These are phyloP conservation scores for Agrocybe praecox DNA, from an alignment of 768 basidiomycete species.

Conservation along the genomic window DNA sequence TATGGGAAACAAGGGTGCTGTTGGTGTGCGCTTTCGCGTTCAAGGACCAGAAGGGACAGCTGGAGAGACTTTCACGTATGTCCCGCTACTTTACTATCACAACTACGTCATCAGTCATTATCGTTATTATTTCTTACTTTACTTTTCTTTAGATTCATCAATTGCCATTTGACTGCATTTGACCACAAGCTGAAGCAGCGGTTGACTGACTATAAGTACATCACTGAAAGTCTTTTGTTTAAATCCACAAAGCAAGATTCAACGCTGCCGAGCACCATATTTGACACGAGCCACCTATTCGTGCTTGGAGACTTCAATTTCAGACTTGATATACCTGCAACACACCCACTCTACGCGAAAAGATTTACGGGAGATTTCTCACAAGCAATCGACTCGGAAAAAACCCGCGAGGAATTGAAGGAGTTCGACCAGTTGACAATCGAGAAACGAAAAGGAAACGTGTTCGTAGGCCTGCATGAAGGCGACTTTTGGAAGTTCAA, in stretches of 20 bases:
- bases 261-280: conserved; percentile 58
- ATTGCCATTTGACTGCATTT: conserved; percentile 89
- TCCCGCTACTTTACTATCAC: conserved; percentile 15
- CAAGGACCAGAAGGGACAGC: conserved; percentile 49
- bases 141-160: conserved; percentile 69
- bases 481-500: conserved; percentile 91
- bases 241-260: conserved; percentile 46
- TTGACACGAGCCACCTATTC: conserved; percentile 88
- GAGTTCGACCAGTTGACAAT: conserved; percentile 73
- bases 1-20: conserved; percentile 97
- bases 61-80: conserved; percentile 87
- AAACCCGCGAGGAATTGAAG: conserved; percentile 58
- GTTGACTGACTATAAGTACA: conserved; percentile 78
- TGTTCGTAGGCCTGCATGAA: conserved; percentile 77
- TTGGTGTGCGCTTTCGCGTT: conserved; percentile 83
- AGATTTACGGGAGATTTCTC: conserved; percentile 36
- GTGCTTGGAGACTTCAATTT: conserved; percentile 95
- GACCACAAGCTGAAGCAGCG: conserved; percentile 64
- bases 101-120: not conserved
- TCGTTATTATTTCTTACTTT: not conserved
- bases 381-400: conserved; percentile 49
- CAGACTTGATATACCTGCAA: conserved; percentile 66
- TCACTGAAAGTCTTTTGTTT: conserved; percentile 83
- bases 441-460: conserved; percentile 63
- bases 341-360: conserved; percentile 45